These are phyloP conservation scores for Spatholobus suberectus DNA, from an alignment of 306 rosid genomes.

Conservation along the genomic window DNA sequence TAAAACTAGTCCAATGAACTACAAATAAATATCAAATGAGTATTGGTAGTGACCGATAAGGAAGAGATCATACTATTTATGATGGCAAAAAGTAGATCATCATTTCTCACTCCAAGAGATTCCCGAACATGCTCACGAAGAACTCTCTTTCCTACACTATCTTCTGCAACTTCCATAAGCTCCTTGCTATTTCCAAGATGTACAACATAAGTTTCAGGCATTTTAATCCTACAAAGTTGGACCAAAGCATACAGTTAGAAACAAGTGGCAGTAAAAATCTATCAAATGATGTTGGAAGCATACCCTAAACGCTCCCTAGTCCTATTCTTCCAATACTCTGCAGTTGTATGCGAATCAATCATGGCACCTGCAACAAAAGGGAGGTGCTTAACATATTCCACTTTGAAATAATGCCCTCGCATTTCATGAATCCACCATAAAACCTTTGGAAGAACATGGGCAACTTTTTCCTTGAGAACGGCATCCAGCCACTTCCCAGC, in stretches of 20 bases:
- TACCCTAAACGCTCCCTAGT: slow-evolving; percentile 84
- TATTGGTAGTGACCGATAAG: background rate
- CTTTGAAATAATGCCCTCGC: slow-evolving; percentile 97
- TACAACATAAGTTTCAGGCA: slow-evolving; percentile 92
- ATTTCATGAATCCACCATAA: slow-evolving; percentile 99
- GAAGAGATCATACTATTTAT: slow-evolving; percentile 77
- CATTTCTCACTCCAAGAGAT: slow-evolving; percentile 89
- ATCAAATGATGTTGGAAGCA: slow-evolving; percentile 29
- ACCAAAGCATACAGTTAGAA: background rate
- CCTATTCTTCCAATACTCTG: slow-evolving; percentile 92
- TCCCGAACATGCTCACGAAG: slow-evolving; percentile 92
- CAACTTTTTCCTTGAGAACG: slow-evolving; percentile 78
- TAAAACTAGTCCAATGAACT: slow-evolving; percentile 11
- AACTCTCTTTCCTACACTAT: slow-evolving; percentile 83
- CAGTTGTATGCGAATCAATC: slow-evolving; percentile 94
- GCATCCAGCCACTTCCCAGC: slow-evolving; percentile 99
- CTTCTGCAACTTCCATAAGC: slow-evolving; percentile 93
- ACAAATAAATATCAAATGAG: slow-evolving; percentile 10
- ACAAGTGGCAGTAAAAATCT: background rate
- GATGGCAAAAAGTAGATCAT: slow-evolving; percentile 90
- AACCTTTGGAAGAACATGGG: slow-evolving; percentile 86
- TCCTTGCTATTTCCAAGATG: slow-evolving; percentile 99
- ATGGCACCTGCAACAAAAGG: slow-evolving; percentile 98
- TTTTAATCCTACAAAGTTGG: slow-evolving; percentile 64
- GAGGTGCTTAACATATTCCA: slow-evolving; percentile 98